Percentiles rank a stretch among this genome's conserved stretches.
phyloP scores from a whole-genome alignment of 2,329 filamentous ascomycete genomes.

The Talaromyces atroroseus region DNA sequence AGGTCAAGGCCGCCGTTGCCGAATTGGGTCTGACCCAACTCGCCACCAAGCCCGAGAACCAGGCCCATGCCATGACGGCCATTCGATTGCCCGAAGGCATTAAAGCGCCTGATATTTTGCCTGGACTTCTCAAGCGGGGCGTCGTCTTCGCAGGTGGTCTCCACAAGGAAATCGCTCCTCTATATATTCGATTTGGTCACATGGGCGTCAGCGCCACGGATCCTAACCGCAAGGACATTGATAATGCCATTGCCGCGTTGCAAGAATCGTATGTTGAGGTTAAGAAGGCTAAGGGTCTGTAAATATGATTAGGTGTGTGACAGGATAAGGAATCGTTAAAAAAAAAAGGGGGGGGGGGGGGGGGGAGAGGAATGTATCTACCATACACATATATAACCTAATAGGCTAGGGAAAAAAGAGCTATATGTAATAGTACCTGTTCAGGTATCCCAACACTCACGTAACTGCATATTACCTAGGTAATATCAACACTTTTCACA shows the following conservation, averaged over 20 bases:
- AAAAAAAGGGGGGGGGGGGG: not conserved
- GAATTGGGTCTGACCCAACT: conserved; percentile 83
- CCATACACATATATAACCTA: not conserved
- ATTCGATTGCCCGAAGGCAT: conserved; percentile 88
- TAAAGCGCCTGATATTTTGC: conserved; percentile 74
- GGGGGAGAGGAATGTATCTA: too few relatives aligned
- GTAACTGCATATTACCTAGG: too few relatives aligned
- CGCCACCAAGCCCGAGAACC: conserved; percentile 76
- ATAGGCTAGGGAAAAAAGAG: too few relatives aligned
- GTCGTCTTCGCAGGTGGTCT: conserved; percentile 93
- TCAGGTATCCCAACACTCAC: too few relatives aligned
- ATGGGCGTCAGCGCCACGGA: conserved; percentile 95
- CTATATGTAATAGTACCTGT: too few relatives aligned
- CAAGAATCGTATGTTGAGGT: conserved; percentile 69
- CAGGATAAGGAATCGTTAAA: not conserved
- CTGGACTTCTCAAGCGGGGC: conserved; percentile 76
- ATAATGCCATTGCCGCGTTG: conserved; percentile 74
- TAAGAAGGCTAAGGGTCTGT: conserved; percentile 54
- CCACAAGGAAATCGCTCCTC: conserved; percentile 89
- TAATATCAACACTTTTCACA: too few relatives aligned
- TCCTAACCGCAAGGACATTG: conserved; percentile 70
- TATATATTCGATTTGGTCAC: conserved; percentile 93
- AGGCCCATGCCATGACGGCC: conserved; percentile 96
- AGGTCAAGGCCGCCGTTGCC: conserved; percentile 75
- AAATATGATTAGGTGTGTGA: conserved; percentile 11